Conservation (phyloP, 31 red algal genomes). For the Odonthalia washingtoniensis region DNA sequence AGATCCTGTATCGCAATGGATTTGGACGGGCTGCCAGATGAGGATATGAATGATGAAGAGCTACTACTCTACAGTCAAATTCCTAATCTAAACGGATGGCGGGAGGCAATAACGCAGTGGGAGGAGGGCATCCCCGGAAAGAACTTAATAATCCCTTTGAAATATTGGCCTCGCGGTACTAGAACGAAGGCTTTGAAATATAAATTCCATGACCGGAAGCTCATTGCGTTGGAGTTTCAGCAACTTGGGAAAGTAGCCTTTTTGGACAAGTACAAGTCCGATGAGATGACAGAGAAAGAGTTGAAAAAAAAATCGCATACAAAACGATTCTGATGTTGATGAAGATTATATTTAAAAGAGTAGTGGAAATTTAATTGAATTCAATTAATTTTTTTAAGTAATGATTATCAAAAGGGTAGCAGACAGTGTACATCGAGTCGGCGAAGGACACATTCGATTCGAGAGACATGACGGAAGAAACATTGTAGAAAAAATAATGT, state of each 20-base stretch:
- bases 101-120: neutral
- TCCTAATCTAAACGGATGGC: neutral
- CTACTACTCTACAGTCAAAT: neutral
- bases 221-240: neutral
- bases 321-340: no score
- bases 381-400: no score
- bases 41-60: neutral
- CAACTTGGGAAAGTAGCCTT: neutral
- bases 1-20: no score
- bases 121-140: neutral
- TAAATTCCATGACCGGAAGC: conserved; percentile 5
- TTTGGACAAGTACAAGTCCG: neutral
- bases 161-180: neutral
- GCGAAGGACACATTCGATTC: no score
- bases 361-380: no score
- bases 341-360: no score
- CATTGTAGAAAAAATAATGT: no score
- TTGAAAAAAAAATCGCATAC: no score
- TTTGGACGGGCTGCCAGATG: no score
- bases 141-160: neutral
- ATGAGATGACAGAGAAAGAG: neutral
- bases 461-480: no score
- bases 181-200: neutral
- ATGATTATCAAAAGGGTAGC: no score
- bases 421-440: no score